phyloP scores from a whole-genome alignment of 345 rosid species.

The Moringa oleifera region DNA sequence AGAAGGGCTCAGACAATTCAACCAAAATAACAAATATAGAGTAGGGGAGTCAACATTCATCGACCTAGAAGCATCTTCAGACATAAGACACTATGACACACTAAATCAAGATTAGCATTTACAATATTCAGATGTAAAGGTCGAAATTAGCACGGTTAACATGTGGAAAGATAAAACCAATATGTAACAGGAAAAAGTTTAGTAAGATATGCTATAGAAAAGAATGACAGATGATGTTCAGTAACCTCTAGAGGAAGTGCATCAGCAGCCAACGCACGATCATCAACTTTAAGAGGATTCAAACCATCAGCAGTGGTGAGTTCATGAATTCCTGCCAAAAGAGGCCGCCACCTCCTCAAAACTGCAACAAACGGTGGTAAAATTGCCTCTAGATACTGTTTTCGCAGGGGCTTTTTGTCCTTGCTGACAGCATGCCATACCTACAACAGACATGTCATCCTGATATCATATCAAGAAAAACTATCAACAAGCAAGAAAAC shows the following conservation, averaged over 20 bases:
- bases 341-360: conserved; percentile 96
- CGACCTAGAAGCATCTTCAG: conserved; percentile 10
- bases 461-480: conserved; percentile 15
- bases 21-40: not conserved
- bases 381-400: conserved; percentile 88
- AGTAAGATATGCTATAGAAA: conserved; percentile 7
- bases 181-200: conserved; percentile 10
- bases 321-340: conserved; percentile 95
- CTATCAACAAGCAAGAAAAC: conserved; percentile 7
- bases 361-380: conserved; percentile 97
- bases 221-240: conserved; percentile 14
- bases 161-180: conserved; percentile 16
- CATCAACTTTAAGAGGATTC: conserved; percentile 95
- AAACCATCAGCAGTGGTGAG: conserved; percentile 94
- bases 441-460: conserved; percentile 36
- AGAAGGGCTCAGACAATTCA: not conserved
- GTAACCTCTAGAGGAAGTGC: conserved; percentile 84
- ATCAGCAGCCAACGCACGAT: conserved; percentile 94
- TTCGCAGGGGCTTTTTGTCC: conserved; percentile 82
- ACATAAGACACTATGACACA: conserved; percentile 5
- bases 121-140: not conserved
- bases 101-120: not conserved
- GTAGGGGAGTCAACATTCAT: conserved; percentile 8
- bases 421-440: conserved; percentile 94
- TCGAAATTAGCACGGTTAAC: conserved; percentile 9